phyloP scores from a whole-genome alignment of 805 yeast genomes.

The Jamesozyma spencerorum region DNA sequence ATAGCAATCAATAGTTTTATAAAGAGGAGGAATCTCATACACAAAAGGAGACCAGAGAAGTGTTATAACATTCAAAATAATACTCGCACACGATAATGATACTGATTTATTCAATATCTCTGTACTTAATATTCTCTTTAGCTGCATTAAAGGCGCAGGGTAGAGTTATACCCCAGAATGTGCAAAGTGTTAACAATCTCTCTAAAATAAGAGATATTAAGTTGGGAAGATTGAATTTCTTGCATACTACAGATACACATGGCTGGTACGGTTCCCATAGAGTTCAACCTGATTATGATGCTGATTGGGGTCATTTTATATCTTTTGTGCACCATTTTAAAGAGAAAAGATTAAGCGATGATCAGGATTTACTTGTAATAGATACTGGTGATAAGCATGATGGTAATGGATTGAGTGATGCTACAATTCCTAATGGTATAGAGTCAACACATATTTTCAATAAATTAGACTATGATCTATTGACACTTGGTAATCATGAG shows the following conservation, averaged over 20 bases:
- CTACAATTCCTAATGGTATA: slow-evolving; percentile 63
- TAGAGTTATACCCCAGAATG: background rate
- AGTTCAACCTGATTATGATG: slow-evolving; percentile 65
- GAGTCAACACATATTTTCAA: slow-evolving; percentile 55
- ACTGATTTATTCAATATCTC: no score
- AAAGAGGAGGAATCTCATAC: no score
- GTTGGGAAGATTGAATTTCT: slow-evolving; percentile 70
- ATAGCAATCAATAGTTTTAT: no score
- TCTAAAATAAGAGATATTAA: slow-evolving; percentile 37
- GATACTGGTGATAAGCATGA: slow-evolving; percentile 94
- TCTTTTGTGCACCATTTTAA: slow-evolving; percentile 53
- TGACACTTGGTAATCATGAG: slow-evolving; percentile 89
- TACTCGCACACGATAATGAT: no score
- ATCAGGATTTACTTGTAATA: slow-evolving; percentile 53
- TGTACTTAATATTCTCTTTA: background rate
- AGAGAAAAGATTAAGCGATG: slow-evolving; percentile 14
- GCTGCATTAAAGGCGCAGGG: background rate
- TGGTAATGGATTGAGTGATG: slow-evolving; percentile 85
- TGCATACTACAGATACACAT: slow-evolving; percentile 95
- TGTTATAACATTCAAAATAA: no score
- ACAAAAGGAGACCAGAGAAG: no score
- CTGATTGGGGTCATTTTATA: slow-evolving; percentile 87
- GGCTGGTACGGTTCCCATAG: slow-evolving; percentile 93
- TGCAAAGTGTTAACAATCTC: background rate
- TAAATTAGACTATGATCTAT: slow-evolving; percentile 58